Conservation (phyloP, 1,284 basidiomycete genomes). For the Phellopilus nigrolimitatus region DNA sequence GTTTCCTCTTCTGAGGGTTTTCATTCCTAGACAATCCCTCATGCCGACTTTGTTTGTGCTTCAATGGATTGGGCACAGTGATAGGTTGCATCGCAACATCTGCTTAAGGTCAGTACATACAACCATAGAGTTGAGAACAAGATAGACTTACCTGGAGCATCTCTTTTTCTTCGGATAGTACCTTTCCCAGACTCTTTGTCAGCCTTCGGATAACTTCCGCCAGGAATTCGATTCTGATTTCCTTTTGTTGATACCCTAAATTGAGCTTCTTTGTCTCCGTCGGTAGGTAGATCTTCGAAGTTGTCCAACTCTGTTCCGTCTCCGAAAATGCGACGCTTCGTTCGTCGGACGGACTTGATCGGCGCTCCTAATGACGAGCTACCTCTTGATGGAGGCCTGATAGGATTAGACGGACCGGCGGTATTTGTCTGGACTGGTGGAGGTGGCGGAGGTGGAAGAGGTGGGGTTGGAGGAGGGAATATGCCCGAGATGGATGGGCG, state of each 20-base stretch:
- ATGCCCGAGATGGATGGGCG: conserved; percentile 70
- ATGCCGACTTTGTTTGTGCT: conserved; percentile 33
- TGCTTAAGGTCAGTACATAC: conserved; percentile 28
- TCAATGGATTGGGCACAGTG: conserved; percentile 30
- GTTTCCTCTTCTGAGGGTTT: conserved; percentile 53
- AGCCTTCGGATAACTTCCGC: conserved; percentile 39
- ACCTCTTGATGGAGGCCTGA: conserved; percentile 29
- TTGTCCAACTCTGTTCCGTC: conserved; percentile 92
- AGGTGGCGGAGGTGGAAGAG: conserved; percentile 27
- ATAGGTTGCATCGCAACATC: conserved; percentile 39
- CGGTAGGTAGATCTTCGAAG: conserved; percentile 86
- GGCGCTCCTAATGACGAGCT: conserved; percentile 37
- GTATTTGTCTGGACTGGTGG: conserved; percentile 22
- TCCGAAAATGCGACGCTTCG: conserved; percentile 76
- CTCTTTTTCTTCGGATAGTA: conserved; percentile 48
- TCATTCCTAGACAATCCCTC: conserved; percentile 37
- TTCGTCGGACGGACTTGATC: conserved; percentile 68
- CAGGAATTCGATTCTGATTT: conserved; percentile 55
- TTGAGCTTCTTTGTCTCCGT: conserved; percentile 73
- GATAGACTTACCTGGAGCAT: conserved; percentile 39
- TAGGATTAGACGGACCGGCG: conserved; percentile 48
- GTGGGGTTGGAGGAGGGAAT: conserved; percentile 40
- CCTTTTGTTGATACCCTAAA: conserved; percentile 68
- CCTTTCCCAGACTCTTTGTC: conserved; percentile 39
- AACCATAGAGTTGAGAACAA: conserved; percentile 4